Conservation (phyloP, 2,329 filamentous ascomycete genomes). For the Pseudogymnoascus sp. region DNA sequence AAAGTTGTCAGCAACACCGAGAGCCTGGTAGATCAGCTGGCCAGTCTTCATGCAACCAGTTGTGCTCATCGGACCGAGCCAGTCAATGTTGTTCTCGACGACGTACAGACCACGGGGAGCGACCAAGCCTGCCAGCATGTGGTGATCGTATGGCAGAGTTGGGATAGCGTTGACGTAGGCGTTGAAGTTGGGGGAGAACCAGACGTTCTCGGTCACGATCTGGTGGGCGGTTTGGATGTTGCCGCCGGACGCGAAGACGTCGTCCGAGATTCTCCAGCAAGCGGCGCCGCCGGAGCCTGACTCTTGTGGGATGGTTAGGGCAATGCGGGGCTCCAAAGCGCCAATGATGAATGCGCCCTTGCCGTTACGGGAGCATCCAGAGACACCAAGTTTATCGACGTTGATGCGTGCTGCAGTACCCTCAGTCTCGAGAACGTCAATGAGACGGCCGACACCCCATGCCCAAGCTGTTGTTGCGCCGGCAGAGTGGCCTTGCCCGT, state of each 20-base stretch:
- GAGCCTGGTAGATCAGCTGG: conserved; percentile 45
- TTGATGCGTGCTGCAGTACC: conserved; percentile 40
- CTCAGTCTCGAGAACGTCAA: conserved; percentile 46
- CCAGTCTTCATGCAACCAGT: conserved; percentile 47
- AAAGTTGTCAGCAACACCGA: conserved; percentile 43
- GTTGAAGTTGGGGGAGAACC: conserved; percentile 52
- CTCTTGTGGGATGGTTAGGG: conserved; percentile 54
- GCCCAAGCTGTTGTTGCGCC: conserved; percentile 55
- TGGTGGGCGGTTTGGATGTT: conserved; percentile 52
- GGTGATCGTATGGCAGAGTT: conserved; percentile 47
- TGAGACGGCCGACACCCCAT: conserved; percentile 53
- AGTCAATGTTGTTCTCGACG: conserved; percentile 46
- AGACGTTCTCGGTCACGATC: conserved; percentile 54
- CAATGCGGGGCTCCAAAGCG: conserved; percentile 50
- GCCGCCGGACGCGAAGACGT: conserved; percentile 41
- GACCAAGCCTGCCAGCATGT: conserved; percentile 49
- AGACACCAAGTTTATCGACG: conserved; percentile 44
- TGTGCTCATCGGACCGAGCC: conserved; percentile 44
- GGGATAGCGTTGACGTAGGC: conserved; percentile 39
- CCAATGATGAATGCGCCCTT: conserved; percentile 57
- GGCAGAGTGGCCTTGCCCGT: conserved; percentile 46
- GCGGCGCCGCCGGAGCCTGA: conserved; percentile 53
- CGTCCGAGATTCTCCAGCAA: conserved; percentile 50
- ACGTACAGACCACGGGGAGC: conserved; percentile 49
- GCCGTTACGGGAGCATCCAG: conserved; percentile 56